Base-by-base conservation (phyloP, 2,329 filamentous ascomycete species). In the Monosporascus sp. region DNA sequence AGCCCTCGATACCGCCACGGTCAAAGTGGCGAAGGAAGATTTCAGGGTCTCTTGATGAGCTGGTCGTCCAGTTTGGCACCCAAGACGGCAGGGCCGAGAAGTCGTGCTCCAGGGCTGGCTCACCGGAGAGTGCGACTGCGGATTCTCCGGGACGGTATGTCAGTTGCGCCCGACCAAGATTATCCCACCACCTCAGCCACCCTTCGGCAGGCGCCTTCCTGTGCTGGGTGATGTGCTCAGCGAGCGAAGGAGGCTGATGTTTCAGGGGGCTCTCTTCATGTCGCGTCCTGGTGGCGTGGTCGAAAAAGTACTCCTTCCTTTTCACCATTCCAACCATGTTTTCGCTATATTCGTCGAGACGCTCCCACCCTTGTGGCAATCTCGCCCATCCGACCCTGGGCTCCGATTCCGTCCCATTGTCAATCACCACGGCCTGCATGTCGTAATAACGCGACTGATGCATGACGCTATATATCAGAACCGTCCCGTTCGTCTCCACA, bases 361-460 rank as follows among this genome's bases (percentile, higher is more conserved):
- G 37, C 46, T 59, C 57, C 57, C 57, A 59, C 3, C 54, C 57
- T n/a, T 37, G 24, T 14, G 54, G 56, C 7, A 58, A 37, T 27
- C 43, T 52, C 2, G 49, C 57, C 48, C 55, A 54, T 27, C 52
- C 57, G 17, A 50, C 25, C 24, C 54, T 47, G 15, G 54, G 49
- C 18, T 45, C 44, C 9, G 35, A 20, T 7, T 48, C 52, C 24
- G 24, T 24, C 24, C 24, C 50, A 5, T 46, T 52, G 38, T 54
- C 49, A n/a, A 36, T 35, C 11, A 60, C 48, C 18, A 39, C 39
- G 3, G 51, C 55, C 4, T 50, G 25, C 2, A 54, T 48, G 43
- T 60, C 57, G 44, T 58, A 48, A 24, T 56, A 58, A n/a, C 48
- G 47, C 31, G 52, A 50, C 44, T 57, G 54, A 35, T 58, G 56